These are phyloP conservation scores for Picea engelmannii DNA, from an alignment of 83 land plant genomes.

Conservation along the genomic window DNA sequence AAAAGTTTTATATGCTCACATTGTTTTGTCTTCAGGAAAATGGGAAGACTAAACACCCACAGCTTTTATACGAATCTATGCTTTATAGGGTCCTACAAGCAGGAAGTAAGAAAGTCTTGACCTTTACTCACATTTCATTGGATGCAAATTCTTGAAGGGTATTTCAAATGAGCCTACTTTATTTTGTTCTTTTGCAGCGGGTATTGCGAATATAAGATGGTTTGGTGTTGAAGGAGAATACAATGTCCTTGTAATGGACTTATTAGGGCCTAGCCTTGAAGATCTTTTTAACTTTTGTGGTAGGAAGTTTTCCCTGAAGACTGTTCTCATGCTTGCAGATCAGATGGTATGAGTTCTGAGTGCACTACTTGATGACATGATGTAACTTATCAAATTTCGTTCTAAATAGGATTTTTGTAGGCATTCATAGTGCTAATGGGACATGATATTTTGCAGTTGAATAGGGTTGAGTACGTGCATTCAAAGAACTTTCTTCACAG, in stretches of 20 bases:
- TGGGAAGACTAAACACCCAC: conserved; percentile 62
- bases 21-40: conserved; percentile 33
- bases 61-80: conserved; percentile 61
- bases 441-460: conserved; percentile 29
- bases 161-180: neutral
- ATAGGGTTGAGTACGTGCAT: conserved; percentile 61
- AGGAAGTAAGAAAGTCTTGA: conserved; percentile 48
- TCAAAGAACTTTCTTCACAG: conserved; percentile 58
- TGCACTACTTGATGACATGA: neutral
- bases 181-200: conserved; percentile 40
- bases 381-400: neutral
- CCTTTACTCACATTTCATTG: neutral
- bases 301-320: conserved; percentile 65
- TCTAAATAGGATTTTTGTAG: neutral
- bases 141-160: neutral
- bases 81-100: conserved; percentile 60
- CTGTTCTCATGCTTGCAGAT: no score
- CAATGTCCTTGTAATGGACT: conserved; percentile 72
- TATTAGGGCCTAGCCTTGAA: conserved; percentile 73
- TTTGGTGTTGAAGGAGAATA: conserved; percentile 75
- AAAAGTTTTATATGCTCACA: neutral
- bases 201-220: conserved; percentile 73
- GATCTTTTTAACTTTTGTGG: conserved; percentile 66
- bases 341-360: conserved; percentile 38
- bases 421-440: neutral